phyloP scores from a whole-genome alignment of 352 stramenopile species.

The Globisporangium ultimum region DNA sequence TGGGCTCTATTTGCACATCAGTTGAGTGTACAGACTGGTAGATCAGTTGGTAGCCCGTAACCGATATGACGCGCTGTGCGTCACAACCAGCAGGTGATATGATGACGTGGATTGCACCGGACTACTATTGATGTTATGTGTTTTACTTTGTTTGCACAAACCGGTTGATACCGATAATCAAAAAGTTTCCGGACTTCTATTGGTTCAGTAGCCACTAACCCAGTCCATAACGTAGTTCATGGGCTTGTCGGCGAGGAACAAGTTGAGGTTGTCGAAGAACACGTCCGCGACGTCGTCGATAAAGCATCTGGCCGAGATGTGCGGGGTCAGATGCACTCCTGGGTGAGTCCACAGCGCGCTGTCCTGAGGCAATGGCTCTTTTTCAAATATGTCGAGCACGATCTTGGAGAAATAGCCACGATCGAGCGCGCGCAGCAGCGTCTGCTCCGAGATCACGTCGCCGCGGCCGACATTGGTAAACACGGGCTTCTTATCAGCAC shows the following conservation, averaged over 20 bases:
- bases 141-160: too few relatives aligned
- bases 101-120: too few relatives aligned
- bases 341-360: conserved; percentile 68
- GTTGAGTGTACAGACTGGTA: too few relatives aligned
- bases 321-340: conserved; percentile 71
- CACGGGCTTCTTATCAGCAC: conserved; percentile 47
- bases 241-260: conserved; percentile 28
- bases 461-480: conserved; percentile 88
- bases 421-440: conserved; percentile 70
- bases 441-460: conserved; percentile 70
- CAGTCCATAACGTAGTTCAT: conserved; percentile 55
- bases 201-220: conserved; percentile 39
- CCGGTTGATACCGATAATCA: too few relatives aligned
- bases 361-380: conserved; percentile 36
- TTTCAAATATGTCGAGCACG: conserved; percentile 63
- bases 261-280: conserved; percentile 62
- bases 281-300: conserved; percentile 73
- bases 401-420: conserved; percentile 49
- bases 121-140: too few relatives aligned
- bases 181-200: background rate
- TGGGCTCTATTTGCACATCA: too few relatives aligned
- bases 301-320: conserved; percentile 78
- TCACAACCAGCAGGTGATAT: too few relatives aligned
- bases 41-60: too few relatives aligned
- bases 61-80: too few relatives aligned